Evolutionary conservation across 2,329 filamentous ascomycete genomes (phyloP).

Genomic region (Cercospora beticola): DNA sequence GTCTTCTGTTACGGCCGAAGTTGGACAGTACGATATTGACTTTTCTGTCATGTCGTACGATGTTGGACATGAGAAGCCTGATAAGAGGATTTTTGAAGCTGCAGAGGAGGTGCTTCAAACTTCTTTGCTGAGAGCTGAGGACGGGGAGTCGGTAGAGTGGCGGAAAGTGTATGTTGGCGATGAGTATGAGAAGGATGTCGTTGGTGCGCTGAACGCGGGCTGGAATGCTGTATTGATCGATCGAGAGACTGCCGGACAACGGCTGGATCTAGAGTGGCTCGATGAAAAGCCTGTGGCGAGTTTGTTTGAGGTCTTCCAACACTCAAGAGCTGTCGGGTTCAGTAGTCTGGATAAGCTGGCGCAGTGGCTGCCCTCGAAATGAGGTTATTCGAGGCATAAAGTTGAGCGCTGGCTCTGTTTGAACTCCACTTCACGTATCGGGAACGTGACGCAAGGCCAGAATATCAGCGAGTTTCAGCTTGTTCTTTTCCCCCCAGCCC

Average conservation of each 20-base stretch:
- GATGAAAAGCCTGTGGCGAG: constrained; percentile 20
- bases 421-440: neutral
- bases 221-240: constrained; percentile 51
- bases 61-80: constrained; percentile 60
- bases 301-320: constrained; percentile 23
- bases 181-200: constrained; percentile 52
- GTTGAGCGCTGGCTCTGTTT: neutral
- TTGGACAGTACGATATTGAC: constrained; percentile 46
- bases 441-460: constrained; percentile 55
- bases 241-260: constrained; percentile 30
- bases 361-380: constrained; percentile 27
- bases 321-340: constrained; percentile 27
- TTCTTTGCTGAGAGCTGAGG: constrained; percentile 37
- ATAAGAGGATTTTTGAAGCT: constrained; percentile 55
- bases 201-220: constrained; percentile 49
- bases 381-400: neutral
- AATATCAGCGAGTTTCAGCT: constrained; percentile 65
- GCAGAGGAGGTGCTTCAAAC: constrained; percentile 49
- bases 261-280: constrained; percentile 25
- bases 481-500: constrained; percentile 82
- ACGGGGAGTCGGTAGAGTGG: constrained; percentile 26
- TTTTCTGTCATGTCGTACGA: constrained; percentile 65
- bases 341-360: constrained; percentile 28
- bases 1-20: constrained; percentile 29
- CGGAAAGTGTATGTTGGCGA: constrained; percentile 57